Evolutionary conservation across 805 yeast species (phyloP).

Genomic region (Candida rishiriensis): DNA sequence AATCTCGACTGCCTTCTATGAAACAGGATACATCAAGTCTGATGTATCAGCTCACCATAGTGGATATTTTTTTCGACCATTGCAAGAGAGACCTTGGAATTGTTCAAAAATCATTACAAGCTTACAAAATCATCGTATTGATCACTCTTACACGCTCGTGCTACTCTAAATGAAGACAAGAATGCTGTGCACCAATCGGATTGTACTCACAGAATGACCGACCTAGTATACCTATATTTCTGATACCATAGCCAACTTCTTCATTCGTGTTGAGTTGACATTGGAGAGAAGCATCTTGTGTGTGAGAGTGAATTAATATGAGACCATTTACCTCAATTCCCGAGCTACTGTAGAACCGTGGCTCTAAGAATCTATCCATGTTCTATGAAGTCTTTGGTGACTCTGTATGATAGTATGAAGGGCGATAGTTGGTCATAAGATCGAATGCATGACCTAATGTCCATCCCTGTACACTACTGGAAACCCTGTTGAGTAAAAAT

Average conservation of each 20-base stretch:
- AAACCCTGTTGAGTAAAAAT: too few species aligned
- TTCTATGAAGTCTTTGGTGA: too few species aligned
- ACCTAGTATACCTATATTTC: slow-evolving; percentile 20
- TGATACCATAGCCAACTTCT: slow-evolving; percentile 6
- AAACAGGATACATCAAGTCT: slow-evolving; percentile 7
- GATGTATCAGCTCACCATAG: slow-evolving; percentile 1
- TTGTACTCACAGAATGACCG: slow-evolving; percentile 30
- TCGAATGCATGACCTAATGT: too few species aligned
- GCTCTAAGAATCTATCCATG: too few species aligned
- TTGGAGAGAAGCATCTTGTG: too few species aligned
- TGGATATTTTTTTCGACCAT: background rate
- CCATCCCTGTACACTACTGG: too few species aligned
- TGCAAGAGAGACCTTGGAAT: background rate
- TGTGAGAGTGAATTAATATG: too few species aligned
- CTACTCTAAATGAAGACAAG: slow-evolving; percentile 27
- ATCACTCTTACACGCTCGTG: background rate
- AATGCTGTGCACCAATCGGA: slow-evolving; percentile 37
- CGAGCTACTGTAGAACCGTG: too few species aligned
- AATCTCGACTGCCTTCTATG: background rate
- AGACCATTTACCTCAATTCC: too few species aligned
- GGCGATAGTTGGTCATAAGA: too few species aligned
- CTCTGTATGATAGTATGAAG: too few species aligned
- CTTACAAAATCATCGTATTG: background rate
- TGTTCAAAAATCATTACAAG: background rate
- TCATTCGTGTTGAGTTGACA: too few species aligned